Percentiles rank a stretch among this genome's conserved stretches.
Evolutionary conservation across 2,329 filamentous ascomycete genomes (phyloP).

Genomic region (Dactylonectria macrodidyma): DNA sequence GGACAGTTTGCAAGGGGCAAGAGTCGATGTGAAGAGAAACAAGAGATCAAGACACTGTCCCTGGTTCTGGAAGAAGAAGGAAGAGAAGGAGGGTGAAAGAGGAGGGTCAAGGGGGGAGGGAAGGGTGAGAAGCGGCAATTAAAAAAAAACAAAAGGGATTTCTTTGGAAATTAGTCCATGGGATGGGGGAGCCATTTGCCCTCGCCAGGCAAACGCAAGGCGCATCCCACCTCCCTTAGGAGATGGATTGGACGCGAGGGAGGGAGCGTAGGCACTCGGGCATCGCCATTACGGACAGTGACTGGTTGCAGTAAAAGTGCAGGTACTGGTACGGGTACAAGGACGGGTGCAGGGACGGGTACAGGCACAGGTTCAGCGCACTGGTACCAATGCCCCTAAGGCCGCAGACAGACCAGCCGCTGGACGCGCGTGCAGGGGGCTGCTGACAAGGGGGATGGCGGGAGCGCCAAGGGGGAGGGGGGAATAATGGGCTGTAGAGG

Average conservation of each 20-base stretch:
- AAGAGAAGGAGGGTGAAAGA: constrained; percentile 36
- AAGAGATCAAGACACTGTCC: constrained; percentile 32
- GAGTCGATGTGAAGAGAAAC: constrained; percentile 40
- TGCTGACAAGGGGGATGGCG: constrained; percentile 23
- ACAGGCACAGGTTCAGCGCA: constrained; percentile 32
- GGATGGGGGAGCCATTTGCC: constrained; percentile 32
- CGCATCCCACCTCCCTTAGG: constrained; percentile 5
- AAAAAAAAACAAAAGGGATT: constrained; percentile 50
- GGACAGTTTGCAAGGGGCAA: constrained; percentile 35
- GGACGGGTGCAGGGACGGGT: constrained; percentile 18
- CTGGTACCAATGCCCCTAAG: constrained; percentile 26
- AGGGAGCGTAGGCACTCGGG: constrained; percentile 1
- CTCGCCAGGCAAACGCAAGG: constrained; percentile 10
- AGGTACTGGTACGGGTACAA: constrained; percentile 6
- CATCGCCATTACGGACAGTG: constrained; percentile 33
- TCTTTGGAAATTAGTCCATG: constrained; percentile 48
- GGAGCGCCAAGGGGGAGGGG: constrained; percentile 30
- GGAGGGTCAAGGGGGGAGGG: constrained; percentile 28
- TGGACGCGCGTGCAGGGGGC: constrained; percentile 46
- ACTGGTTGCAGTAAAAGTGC: constrained; percentile 39
- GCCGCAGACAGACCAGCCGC: constrained; percentile 22
- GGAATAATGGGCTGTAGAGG: background rate
- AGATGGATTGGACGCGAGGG: constrained; percentile 5
- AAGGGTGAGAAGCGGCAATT: constrained; percentile 51
- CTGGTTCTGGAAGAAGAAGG: constrained; percentile 34